Conservation (phyloP, 768 basidiomycete species). For the Leccinum incarnatum region DNA sequence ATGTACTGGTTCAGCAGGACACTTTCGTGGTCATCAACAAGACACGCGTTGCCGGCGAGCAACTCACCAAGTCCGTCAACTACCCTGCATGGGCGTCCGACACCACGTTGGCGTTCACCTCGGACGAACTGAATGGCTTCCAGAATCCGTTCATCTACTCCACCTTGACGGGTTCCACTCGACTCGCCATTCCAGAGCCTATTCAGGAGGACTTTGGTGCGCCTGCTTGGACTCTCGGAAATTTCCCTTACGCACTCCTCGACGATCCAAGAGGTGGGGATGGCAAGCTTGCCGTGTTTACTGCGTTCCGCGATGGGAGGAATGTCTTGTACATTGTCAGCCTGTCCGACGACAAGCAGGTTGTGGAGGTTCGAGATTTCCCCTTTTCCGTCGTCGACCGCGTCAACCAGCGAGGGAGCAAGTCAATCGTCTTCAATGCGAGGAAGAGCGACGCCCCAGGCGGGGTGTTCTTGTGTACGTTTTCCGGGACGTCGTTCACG, state of each 20-base stretch:
- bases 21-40: slow-evolving; percentile 36
- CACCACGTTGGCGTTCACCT: slow-evolving; percentile 58
- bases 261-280: slow-evolving; percentile 29
- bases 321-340: slow-evolving; percentile 34
- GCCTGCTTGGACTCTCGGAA: slow-evolving; percentile 56
- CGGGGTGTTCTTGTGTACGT: slow-evolving; percentile 30
- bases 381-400: slow-evolving; percentile 32
- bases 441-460: slow-evolving; percentile 31
- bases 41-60: slow-evolving; percentile 50
- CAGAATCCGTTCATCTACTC: slow-evolving; percentile 36
- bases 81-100: slow-evolving; percentile 62
- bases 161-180: slow-evolving; percentile 27
- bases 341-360: slow-evolving; percentile 23
- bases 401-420: slow-evolving; percentile 25
- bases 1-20: slow-evolving; percentile 34
- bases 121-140: slow-evolving; percentile 56
- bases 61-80: slow-evolving; percentile 46
- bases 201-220: slow-evolving; percentile 54
- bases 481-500: slow-evolving; percentile 16
- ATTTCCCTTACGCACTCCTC: slow-evolving; percentile 46
- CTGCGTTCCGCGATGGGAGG: slow-evolving; percentile 34
- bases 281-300: slow-evolving; percentile 26
- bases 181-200: slow-evolving; percentile 36
- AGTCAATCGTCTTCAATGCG: slow-evolving; percentile 34
- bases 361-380: slow-evolving; percentile 28